Evolutionary conservation across 2,329 filamentous ascomycete species (phyloP), one percentile per base, ranked within the genome.

Genomic region (Capronia coronata): DNA sequence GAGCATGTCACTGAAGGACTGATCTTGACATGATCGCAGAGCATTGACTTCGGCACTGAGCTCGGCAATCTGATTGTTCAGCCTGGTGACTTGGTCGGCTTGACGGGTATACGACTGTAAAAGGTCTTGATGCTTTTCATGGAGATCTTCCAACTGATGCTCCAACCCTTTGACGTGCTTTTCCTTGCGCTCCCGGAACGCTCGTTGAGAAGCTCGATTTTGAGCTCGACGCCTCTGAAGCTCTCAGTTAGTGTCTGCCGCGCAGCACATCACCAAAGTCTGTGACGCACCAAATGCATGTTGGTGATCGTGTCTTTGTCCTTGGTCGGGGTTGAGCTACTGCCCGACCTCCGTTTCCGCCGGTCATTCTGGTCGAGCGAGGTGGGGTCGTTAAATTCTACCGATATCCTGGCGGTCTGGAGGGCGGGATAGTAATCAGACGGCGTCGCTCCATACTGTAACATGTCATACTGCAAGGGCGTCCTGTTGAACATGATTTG

Each of bases 141-240:
- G 61, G 10, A 87, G 68, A 63, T 86, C 82, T 38, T 83, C 75
- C 2, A 87, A 81, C 67, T 87, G 87, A 51, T 75, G 84, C 69
- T 95, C 89, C 1, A 94, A 76, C 59, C 90, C 85, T 65, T 88
- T 88, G 41, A 94, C 67, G 62, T 94, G 90, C 71, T 86, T 93
- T 68, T 96, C 90, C 71, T 95, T 96, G 55, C 90, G 85, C 68
- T 96, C 90, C 46, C 90, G 82, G 76, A 96, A 96, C 4, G 90
- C 90, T 50, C 90, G 80, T 69, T 96, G 90, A 3, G 90, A 90
- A 7, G 90, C 90, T 59, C 90, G 80, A 62, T 96, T 96, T 65
- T 96, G 90, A 10, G 93, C 93, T 72, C 97, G 97, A 34, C 89
- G 84, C 72, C 94, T 94, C 88, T 94, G 62, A 10, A 32, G 3